phyloP scores from a whole-genome alignment of 192 early-diverging fungal species.

The Umbelopsis vinacea region DNA sequence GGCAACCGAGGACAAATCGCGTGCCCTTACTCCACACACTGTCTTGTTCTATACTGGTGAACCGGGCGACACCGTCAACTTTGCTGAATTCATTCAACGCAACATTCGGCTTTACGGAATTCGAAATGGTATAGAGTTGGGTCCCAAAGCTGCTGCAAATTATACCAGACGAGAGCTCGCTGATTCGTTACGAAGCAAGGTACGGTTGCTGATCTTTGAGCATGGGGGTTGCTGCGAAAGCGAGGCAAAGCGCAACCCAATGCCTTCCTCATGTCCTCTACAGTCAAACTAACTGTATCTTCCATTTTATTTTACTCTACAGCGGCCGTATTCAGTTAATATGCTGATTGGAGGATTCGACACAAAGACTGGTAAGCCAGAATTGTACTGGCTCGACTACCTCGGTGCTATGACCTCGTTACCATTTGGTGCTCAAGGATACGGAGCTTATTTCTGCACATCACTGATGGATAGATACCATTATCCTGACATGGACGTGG shows the following conservation, averaged over 20 bases:
- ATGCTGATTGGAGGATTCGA: constrained; percentile 87
- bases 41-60: constrained; percentile 89
- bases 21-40: constrained; percentile 79
- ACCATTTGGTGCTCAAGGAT: constrained; percentile 90
- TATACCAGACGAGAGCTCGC: constrained; percentile 90
- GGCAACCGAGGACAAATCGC: constrained; percentile 89
- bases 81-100: constrained; percentile 94
- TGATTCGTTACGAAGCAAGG: constrained; percentile 79
- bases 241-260: too few relatives aligned
- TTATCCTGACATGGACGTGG: constrained; percentile 75
- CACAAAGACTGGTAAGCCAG: constrained; percentile 68
- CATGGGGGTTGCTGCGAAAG: neutral
- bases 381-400: constrained; percentile 95
- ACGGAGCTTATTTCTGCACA: constrained; percentile 88
- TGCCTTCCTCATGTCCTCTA: too few relatives aligned
- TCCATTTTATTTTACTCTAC: neutral
- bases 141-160: constrained; percentile 75
- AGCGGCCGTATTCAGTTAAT: constrained; percentile 91
- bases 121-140: constrained; percentile 83
- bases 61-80: constrained; percentile 90
- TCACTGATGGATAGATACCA: constrained; percentile 95
- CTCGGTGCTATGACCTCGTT: constrained; percentile 77
- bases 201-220: constrained; percentile 28
- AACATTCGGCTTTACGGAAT: constrained; percentile 92
- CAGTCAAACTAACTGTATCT: too few relatives aligned